Conservation (phyloP, 140 eudicot species). For the Senecio squalidus region DNA sequence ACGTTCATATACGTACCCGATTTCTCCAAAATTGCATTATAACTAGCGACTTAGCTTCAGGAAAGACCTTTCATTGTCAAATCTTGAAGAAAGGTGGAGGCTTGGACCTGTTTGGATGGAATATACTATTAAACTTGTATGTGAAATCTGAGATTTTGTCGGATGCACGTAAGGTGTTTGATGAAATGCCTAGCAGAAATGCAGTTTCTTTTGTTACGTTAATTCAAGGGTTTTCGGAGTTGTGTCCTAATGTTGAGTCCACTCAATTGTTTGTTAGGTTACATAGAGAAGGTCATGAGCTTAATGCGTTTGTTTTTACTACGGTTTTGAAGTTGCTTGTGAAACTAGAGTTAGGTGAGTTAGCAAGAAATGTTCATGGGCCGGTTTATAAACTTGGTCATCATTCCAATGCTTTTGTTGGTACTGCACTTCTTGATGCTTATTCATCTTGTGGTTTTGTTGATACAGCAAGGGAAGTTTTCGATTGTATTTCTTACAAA, state of each 20-base stretch:
- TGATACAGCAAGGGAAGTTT: slow-evolving; percentile 42
- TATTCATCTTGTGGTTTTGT: slow-evolving; percentile 62
- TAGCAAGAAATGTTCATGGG: slow-evolving; percentile 48
- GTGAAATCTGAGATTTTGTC: slow-evolving; percentile 26
- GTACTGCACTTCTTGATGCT: slow-evolving; percentile 78
- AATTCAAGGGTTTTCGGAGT: slow-evolving; percentile 49
- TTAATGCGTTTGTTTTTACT: slow-evolving; percentile 70
- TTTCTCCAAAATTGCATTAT: slow-evolving; percentile 46
- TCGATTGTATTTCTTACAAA: slow-evolving; percentile 46
- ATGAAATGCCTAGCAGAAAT: slow-evolving; percentile 61
- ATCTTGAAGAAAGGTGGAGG: slow-evolving; percentile 53
- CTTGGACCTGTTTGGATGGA: slow-evolving; percentile 77
- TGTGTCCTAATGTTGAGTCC: slow-evolving; percentile 26
- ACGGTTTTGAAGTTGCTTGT: slow-evolving; percentile 71
- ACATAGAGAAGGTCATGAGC: slow-evolving; percentile 79
- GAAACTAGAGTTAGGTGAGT: slow-evolving; percentile 49
- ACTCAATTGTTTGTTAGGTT: slow-evolving; percentile 46
- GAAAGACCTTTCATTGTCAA: slow-evolving; percentile 53
- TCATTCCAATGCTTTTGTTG: slow-evolving; percentile 63
- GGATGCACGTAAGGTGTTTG: slow-evolving; percentile 62
- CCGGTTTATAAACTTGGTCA: slow-evolving; percentile 56
- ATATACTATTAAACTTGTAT: slow-evolving; percentile 61
- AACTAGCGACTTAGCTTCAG: slow-evolving; percentile 27
- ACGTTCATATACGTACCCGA: slow-evolving; percentile 36
- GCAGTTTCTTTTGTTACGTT: slow-evolving; percentile 66